These are phyloP conservation scores for Acacia concinna DNA, from an alignment of 331 rosid genomes.

Conservation along the genomic window DNA sequence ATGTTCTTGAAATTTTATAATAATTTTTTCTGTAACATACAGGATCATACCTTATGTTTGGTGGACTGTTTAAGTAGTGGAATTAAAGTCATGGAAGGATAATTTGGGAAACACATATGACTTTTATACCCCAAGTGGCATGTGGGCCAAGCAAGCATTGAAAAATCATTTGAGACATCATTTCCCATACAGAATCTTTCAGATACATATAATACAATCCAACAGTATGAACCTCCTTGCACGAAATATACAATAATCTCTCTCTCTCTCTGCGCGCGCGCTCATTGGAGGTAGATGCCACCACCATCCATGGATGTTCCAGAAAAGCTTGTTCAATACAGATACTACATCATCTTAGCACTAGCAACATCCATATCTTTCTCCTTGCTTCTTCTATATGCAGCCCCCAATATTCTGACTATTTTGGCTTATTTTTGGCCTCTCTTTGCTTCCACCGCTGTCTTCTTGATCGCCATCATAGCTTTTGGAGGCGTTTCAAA, in stretches of 20 bases:
- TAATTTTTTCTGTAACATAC: too few relatives aligned
- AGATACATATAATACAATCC: conserved; percentile 34
- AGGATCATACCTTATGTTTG: conserved; percentile 6
- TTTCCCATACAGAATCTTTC: conserved; percentile 37
- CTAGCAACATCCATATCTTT: conserved; percentile 43
- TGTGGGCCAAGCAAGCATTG: conserved; percentile 40
- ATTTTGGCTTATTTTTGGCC: conserved; percentile 84
- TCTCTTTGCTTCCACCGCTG: conserved; percentile 74
- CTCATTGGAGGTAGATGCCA: not conserved
- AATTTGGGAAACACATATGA: conserved; percentile 35
- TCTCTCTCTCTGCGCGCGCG: conserved; percentile 2
- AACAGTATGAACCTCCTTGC: conserved; percentile 17
- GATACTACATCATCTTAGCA: conserved; percentile 52
- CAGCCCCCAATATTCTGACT: conserved; percentile 54
- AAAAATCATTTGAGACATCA: conserved; percentile 30
- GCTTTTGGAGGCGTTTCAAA: conserved; percentile 70
- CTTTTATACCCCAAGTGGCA: conserved; percentile 28
- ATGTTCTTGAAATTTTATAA: too few relatives aligned
- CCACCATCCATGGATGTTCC: conserved; percentile 54
- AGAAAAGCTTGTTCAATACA: conserved; percentile 62
- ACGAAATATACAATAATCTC: not conserved
- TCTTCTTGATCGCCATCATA: conserved; percentile 49
- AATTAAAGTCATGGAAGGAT: conserved; percentile 34
- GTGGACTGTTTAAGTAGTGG: not conserved
- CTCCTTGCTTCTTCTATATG: conserved; percentile 54